Evolutionary conservation across 148 eudicot species (phyloP).

Genomic region (Cornus kousa): DNA sequence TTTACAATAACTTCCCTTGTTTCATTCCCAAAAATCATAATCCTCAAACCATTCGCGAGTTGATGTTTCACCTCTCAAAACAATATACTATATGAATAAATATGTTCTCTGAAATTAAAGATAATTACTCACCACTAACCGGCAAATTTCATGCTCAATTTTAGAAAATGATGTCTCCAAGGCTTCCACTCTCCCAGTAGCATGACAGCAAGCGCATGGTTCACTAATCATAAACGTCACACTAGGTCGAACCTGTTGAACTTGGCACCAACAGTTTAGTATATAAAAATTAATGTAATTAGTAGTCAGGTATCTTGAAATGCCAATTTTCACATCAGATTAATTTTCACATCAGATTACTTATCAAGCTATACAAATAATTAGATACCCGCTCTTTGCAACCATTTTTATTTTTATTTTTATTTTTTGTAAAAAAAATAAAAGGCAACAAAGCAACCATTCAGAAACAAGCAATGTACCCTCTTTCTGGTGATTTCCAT

Average conservation of each 20-base stretch:
- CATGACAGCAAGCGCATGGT: conserved; percentile 85
- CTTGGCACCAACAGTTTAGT: conserved; percentile 2
- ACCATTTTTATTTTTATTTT: no score
- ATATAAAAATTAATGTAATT: not conserved
- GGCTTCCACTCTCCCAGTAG: conserved; percentile 95
- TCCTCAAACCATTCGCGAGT: not conserved
- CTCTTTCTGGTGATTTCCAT: conserved; percentile 95
- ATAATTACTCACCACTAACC: conserved; percentile 63
- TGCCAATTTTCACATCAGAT: not conserved
- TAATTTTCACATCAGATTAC: not conserved
- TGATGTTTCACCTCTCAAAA: not conserved
- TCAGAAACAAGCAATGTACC: conserved; percentile 45
- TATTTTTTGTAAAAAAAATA: not conserved
- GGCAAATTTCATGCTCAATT: conserved; percentile 90
- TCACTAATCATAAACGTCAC: conserved; percentile 92
- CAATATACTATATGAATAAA: not conserved
- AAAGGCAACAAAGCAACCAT: not conserved
- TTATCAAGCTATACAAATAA: not conserved
- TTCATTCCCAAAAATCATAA: not conserved
- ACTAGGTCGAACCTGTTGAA: conserved; percentile 86
- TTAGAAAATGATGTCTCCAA: conserved; percentile 89
- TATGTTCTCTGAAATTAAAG: not conserved
- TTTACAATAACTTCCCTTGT: not conserved
- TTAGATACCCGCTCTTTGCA: not conserved
- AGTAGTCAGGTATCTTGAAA: not conserved